These are phyloP conservation scores for Cymbidium sinense DNA, from an alignment of 106 monocot genomes.

Conservation along the genomic window DNA sequence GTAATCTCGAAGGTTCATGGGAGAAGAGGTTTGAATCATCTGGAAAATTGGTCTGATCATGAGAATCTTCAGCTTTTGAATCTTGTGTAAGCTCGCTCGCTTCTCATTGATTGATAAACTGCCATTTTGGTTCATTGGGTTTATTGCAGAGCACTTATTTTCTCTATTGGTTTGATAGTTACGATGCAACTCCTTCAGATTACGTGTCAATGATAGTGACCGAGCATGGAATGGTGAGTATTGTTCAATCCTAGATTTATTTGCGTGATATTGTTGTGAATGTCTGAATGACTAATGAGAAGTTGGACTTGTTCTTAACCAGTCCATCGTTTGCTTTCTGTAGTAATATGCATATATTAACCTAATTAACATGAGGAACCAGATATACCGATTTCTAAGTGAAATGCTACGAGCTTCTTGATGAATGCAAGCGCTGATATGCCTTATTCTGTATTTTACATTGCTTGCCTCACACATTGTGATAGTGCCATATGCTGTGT, in stretches of 20 bases:
- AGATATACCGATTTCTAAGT: too few species aligned
- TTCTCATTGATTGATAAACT: background rate
- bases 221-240: slow-evolving; percentile 95
- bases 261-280: background rate
- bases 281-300: background rate
- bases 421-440: too few species aligned
- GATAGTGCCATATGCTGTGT: too few species aligned
- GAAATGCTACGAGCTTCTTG: too few species aligned
- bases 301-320: background rate
- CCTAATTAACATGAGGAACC: too few species aligned
- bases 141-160: background rate
- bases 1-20: slow-evolving; percentile 67
- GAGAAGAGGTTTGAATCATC: slow-evolving; percentile 52
- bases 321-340: background rate
- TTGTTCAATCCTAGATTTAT: background rate
- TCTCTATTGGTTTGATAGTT: slow-evolving; percentile 38
- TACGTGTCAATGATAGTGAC: slow-evolving; percentile 92
- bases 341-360: too few species aligned
- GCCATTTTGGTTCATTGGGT: background rate
- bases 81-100: slow-evolving; percentile 51
- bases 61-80: slow-evolving; percentile 94
- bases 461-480: too few species aligned
- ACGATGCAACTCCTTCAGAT: slow-evolving; percentile 91
- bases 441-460: too few species aligned
- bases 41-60: slow-evolving; percentile 57